Evolutionary conservation across 2,329 filamentous ascomycete genomes (phyloP).

Genomic region (Penicillium sclerotigenum): DNA sequence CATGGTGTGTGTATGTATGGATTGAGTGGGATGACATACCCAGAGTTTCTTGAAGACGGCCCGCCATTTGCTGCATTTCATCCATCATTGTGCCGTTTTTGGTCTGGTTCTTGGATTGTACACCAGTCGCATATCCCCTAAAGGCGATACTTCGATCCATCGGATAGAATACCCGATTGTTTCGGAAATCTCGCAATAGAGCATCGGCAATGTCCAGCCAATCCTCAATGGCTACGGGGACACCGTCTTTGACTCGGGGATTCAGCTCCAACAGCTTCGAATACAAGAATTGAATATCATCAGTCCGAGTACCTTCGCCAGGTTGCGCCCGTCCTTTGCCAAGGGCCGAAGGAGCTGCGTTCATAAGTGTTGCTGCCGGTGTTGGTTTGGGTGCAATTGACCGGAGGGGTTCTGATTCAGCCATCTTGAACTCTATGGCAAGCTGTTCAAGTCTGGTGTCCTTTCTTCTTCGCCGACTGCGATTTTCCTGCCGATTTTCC

Average conservation of each 20-base stretch:
- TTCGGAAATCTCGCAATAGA: conserved; percentile 59
- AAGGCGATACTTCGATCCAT: conserved; percentile 51
- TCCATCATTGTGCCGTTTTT: conserved; percentile 40
- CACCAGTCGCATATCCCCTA: conserved; percentile 47
- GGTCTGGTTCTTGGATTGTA: conserved; percentile 37
- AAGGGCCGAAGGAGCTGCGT: conserved; percentile 10
- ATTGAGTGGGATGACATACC: conserved; percentile 25
- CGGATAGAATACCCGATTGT: conserved; percentile 59
- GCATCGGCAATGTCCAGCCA: conserved; percentile 59
- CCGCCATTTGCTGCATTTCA: conserved; percentile 45
- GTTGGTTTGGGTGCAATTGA: conserved; percentile 20
- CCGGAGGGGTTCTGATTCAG: conserved; percentile 18
- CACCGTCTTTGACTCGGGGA: conserved; percentile 48
- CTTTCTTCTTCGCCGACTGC: conserved; percentile 31
- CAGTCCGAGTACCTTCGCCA: conserved; percentile 38
- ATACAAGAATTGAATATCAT: conserved; percentile 47
- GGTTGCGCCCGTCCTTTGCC: conserved; percentile 24
- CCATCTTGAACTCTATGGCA: conserved; percentile 37
- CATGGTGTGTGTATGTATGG: not conserved
- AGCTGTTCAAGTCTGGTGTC: conserved; percentile 41
- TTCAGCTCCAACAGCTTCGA: conserved; percentile 48
- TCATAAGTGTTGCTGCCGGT: conserved; percentile 14
- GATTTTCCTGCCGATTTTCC: conserved; percentile 38
- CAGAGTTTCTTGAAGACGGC: conserved; percentile 42
- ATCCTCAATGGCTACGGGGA: conserved; percentile 50